Evolutionary conservation across 1,284 basidiomycete genomes (phyloP).

Genomic region (Tylopilus sp.): DNA sequence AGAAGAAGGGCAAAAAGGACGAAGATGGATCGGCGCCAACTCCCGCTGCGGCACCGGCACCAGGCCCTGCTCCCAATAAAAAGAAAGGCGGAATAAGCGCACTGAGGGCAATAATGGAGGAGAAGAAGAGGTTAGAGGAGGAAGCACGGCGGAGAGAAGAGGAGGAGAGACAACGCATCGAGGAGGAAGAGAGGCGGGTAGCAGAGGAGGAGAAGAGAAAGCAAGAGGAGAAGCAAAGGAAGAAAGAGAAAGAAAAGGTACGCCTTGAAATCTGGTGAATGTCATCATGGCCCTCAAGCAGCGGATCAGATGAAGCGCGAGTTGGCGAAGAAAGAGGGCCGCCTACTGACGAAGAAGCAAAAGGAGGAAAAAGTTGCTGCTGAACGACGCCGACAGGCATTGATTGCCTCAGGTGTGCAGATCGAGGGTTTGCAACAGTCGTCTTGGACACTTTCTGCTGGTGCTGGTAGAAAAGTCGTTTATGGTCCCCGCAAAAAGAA

Average conservation of each 20-base stretch:
- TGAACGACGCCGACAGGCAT: constrained; percentile 87
- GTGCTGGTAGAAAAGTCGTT: constrained; percentile 64
- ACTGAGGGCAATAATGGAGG: constrained; percentile 82
- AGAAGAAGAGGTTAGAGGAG: constrained; percentile 84
- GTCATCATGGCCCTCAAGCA: constrained; percentile 3
- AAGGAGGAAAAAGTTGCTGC: constrained; percentile 92
- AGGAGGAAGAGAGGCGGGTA: constrained; percentile 77
- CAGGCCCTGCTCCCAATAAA: constrained; percentile 55
- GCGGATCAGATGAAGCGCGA: constrained; percentile 71
- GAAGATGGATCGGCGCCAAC: constrained; percentile 52
- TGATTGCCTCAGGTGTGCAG: constrained; percentile 85
- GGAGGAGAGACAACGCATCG: constrained; percentile 72
- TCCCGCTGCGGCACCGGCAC: constrained; percentile 42
- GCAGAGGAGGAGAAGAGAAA: constrained; percentile 75
- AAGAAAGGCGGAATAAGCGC: constrained; percentile 71
- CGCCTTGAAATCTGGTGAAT: constrained; percentile 7
- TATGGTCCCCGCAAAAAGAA: constrained; percentile 88
- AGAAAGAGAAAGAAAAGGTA: constrained; percentile 91
- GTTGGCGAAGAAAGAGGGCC: constrained; percentile 85
- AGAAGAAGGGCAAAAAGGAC: constrained; percentile 83
- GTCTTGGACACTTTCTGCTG: constrained; percentile 43
- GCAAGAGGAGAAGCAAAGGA: constrained; percentile 81
- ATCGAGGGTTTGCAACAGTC: constrained; percentile 80
- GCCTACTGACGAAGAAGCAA: constrained; percentile 91
- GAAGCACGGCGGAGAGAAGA: constrained; percentile 66